Conservation (phyloP, 2,329 filamentous ascomycete species). For the Karstenula rhodostoma region DNA sequence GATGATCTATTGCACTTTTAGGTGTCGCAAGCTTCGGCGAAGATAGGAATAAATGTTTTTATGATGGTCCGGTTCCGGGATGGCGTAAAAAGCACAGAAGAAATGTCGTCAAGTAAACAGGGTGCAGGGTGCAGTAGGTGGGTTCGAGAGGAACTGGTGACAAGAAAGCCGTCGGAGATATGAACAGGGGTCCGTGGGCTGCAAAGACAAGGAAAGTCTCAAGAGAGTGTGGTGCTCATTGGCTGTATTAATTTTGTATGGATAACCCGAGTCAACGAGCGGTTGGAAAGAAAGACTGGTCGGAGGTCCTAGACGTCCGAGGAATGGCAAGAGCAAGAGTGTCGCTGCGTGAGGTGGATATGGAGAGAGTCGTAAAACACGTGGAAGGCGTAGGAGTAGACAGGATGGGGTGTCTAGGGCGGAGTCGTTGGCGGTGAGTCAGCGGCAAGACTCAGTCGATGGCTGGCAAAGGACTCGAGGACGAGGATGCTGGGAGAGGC, state of each 20-base stretch:
- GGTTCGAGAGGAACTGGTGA: constrained; percentile 37
- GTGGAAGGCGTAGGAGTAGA: constrained; percentile 44
- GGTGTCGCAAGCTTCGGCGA: constrained; percentile 35
- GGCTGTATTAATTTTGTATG: constrained; percentile 51
- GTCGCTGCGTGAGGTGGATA: constrained; percentile 49
- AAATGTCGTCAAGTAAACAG: constrained; percentile 43
- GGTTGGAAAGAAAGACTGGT: constrained; percentile 34
- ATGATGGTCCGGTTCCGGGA: constrained; percentile 33
- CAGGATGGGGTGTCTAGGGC: constrained; percentile 35
- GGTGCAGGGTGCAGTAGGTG: constrained; percentile 33
- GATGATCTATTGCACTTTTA: constrained; percentile 50
- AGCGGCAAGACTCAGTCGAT: constrained; percentile 43
- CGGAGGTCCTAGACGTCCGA: constrained; percentile 40
- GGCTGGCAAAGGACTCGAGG: constrained; percentile 36
- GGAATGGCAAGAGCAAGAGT: constrained; percentile 35
- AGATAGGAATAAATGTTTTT: constrained; percentile 48
- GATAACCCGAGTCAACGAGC: constrained; percentile 52
- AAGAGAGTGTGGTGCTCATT: constrained; percentile 57
- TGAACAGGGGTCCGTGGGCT: constrained; percentile 50
- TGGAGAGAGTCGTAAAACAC: constrained; percentile 48
- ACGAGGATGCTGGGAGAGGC: constrained; percentile 37
- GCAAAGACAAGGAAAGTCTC: constrained; percentile 51
- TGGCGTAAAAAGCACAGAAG: constrained; percentile 26
- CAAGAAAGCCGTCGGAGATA: constrained; percentile 48
- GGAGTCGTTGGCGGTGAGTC: constrained; percentile 44